A percentile compares a stretch with the other conserved stretches of the same genome.
phyloP scores from a whole-genome alignment of 345 rosid genomes.

The Microcos paniculata region DNA sequence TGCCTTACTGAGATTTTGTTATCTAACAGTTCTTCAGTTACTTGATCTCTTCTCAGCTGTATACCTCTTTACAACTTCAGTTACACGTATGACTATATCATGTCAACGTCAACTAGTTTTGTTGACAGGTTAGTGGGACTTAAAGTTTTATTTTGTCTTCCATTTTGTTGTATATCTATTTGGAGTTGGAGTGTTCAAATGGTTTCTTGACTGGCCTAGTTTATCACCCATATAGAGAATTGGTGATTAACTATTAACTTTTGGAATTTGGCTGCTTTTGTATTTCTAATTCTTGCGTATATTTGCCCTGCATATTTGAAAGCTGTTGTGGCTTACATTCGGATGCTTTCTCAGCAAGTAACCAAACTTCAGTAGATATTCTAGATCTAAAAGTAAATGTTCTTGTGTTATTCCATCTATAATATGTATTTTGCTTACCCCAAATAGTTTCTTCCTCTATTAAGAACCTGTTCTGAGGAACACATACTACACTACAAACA shows the following conservation, averaged over 20 bases:
- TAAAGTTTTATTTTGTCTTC: not conserved
- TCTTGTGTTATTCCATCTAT: not conserved
- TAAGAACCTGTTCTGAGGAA: not conserved
- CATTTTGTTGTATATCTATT: not conserved
- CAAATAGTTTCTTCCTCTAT: not conserved
- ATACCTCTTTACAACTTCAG: conserved; percentile 94
- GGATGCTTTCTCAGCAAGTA: not conserved
- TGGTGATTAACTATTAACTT: not conserved
- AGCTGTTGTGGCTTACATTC: not conserved
- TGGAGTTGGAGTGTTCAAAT: not conserved
- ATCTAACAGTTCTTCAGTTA: conserved; percentile 35
- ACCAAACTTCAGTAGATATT: not conserved
- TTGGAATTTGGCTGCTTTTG: not conserved
- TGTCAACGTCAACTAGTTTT: conserved; percentile 87
- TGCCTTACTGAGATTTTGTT: conserved; percentile 13
- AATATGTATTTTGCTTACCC: not conserved
- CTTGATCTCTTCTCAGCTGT: conserved; percentile 74
- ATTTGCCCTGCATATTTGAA: conserved; percentile 2
- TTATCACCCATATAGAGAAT: not conserved
- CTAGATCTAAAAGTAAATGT: not conserved
- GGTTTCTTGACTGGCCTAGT: not conserved
- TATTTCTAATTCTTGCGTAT: not conserved
- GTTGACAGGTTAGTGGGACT: conserved; percentile 81
- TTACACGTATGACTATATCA: conserved; percentile 82
- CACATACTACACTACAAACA: not conserved